Percentiles rank a stretch among this genome's conserved stretches.
phyloP scores from a whole-genome alignment of 1,284 basidiomycete genomes.

The Inonotus obliquus region DNA sequence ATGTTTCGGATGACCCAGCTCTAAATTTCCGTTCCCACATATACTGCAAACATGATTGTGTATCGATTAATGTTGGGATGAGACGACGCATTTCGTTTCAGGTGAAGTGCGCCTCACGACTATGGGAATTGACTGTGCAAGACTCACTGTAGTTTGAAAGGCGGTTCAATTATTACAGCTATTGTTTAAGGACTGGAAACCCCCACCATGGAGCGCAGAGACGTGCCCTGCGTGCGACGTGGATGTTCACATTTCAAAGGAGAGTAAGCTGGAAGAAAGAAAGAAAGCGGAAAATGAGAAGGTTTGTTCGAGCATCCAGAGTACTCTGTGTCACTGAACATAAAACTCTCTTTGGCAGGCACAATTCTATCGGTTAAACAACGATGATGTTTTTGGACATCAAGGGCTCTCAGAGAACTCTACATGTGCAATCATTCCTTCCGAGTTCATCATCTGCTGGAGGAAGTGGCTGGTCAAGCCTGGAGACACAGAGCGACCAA shows the following conservation, averaged over 20 bases:
- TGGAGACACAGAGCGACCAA: constrained; percentile 49
- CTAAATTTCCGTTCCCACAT: constrained; percentile 53
- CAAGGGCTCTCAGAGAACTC: background rate
- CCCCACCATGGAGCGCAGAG: constrained; percentile 45
- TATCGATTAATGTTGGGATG: constrained; percentile 48
- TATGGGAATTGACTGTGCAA: background rate
- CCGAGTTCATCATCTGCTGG: constrained; percentile 61
- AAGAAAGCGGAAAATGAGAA: constrained; percentile 70
- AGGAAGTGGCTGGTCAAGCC: constrained; percentile 63
- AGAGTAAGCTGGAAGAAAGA: constrained; percentile 52
- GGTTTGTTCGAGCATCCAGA: constrained; percentile 34
- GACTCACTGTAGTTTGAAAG: constrained; percentile 30
- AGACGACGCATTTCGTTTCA: constrained; percentile 57
- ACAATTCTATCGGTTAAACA: constrained; percentile 9
- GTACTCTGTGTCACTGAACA: constrained; percentile 14
- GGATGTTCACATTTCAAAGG: constrained; percentile 48
- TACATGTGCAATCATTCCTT: constrained; percentile 54
- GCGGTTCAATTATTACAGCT: constrained; percentile 50
- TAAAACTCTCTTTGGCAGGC: background rate
- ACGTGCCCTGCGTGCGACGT: constrained; percentile 58
- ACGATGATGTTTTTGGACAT: constrained; percentile 11
- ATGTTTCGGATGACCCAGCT: constrained; percentile 22
- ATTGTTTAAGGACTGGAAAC: constrained; percentile 62
- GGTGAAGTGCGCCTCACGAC: constrained; percentile 32
- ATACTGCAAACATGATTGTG: constrained; percentile 59